Evolutionary conservation across 2,329 filamentous ascomycete species (phyloP).

Genomic region (Beauveria scarabaeidicola): DNA sequence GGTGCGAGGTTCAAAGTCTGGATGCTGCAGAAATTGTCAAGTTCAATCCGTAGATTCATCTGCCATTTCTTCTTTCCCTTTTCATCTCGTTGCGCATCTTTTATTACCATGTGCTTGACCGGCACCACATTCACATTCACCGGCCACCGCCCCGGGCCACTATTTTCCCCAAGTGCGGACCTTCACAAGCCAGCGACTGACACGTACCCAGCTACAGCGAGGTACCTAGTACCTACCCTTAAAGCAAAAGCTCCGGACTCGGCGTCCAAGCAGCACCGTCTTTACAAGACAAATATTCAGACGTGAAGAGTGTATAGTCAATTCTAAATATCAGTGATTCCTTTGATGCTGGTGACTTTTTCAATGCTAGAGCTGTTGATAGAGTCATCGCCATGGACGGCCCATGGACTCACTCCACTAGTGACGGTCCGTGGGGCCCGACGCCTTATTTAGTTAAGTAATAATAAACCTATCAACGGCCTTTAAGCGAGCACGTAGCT

Average conservation of each 20-base stretch:
- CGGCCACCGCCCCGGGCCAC: background rate
- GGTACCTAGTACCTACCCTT: background rate
- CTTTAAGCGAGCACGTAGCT: too few relatives aligned
- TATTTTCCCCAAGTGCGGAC: background rate
- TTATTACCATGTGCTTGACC: background rate
- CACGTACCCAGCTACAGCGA: background rate
- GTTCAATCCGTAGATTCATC: background rate
- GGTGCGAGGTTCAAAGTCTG: background rate
- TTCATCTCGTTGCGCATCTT: background rate
- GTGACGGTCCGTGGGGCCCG: background rate
- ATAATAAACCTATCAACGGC: too few relatives aligned
- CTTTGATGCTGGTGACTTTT: background rate
- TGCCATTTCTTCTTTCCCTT: background rate
- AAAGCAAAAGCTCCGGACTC: background rate
- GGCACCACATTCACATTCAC: background rate
- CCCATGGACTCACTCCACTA: background rate
- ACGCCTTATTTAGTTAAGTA: background rate
- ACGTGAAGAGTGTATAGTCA: background rate
- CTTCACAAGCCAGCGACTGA: conserved; percentile 7
- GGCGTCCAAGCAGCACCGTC: background rate
- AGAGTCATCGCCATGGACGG: background rate
- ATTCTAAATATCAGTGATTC: background rate
- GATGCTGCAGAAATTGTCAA: too few relatives aligned
- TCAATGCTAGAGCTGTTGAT: background rate
- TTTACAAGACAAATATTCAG: background rate